Evolutionary conservation across 345 rosid species (phyloP), one percentile per base, ranked within the genome.

Genomic region (Salix caprea): DNA sequence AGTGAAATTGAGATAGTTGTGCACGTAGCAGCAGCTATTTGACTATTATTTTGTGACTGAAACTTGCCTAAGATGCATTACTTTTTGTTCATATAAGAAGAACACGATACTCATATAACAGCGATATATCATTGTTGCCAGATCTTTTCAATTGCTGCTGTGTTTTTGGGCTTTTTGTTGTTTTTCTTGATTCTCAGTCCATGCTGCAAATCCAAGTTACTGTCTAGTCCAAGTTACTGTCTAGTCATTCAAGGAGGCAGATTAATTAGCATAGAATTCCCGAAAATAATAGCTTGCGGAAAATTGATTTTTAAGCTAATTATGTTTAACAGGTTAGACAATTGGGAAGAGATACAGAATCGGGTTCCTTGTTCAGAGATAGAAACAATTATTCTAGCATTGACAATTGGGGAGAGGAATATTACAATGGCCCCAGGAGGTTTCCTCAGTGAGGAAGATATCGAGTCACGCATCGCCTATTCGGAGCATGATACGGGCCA

Each of bases 371-470:
- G 60, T 73, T 81, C 50, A 30, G 42, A 67, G 42, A 36, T 42
- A 37, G 50, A 77, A 74, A 65, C 52, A 64, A 30, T 48, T 52
- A 23, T 69, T 24, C 72, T 30, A 65, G 73, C 36, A 73, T 71
- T 79, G 75, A 24, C 69, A 54, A 40, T 74, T 58, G 67, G 72
- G 71, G 65, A 65, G 73, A 72, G 76, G 34, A 42, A 78, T 50
- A 24, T 8, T 3, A 58, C 28, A 58, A 88, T 88, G 91, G 89
- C 90, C 54, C 88, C 91, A 60, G 90, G 89, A 71, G 90, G 94
- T 72, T 82, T 85, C 79, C 79, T 81, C 67, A 82, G 81, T 84
- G 83, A 84, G 82, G 92, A 90, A 75, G 76, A 86, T 40, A 62
- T 84, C 5, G 92, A 86, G 44, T 79, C 92, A 34, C 80, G 87